Base-by-base conservation (phyloP, 768 basidiomycete genomes). In the Boletus patriciae region DNA sequence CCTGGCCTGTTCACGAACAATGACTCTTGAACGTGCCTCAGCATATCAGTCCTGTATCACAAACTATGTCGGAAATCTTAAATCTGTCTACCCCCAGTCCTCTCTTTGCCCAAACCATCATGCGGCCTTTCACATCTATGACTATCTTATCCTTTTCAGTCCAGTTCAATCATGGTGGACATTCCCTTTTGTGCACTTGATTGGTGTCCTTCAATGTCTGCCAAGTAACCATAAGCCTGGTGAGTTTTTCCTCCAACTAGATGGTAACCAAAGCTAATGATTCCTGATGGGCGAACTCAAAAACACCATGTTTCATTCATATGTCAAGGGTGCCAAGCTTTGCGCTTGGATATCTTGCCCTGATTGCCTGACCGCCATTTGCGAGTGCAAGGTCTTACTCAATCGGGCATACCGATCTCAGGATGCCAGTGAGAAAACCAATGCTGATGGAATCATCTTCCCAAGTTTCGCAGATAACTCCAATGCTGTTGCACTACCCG, bases 121-220 rank as follows among this genome's bases (percentile, higher is more conserved):
- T 51, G 54, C 68, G 2, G 53, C 74, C 2, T 51, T 73, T 23
- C 74, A 70, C 27, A 57, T 75, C 0, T 65, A 62, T 9, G 60
- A 76, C 18, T 77, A 76, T 37, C 56, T 77, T 0, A 7, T 62
- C 0, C 58, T 70, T 1, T 77, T 76, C 55, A 73, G 77, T 4
- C 78, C 78, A 36, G 67, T 73, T 0, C 66, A 72, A 47, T 70
- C 68, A 2, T 71, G 66, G 65, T 70, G 70, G 67, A 53, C 57
- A 4, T 71, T 65, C 34, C 67, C 64, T 6, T 65, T 65, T 25
- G 60, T 70, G n/a, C 40, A 50, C 4, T 34, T 70, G 7, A 70
- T 70, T 33, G 63, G 68, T 0, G 33, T 38, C 1, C 49, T 72
- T 7, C 66, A 70, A 34, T 31, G 40, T 3, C 51, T 70, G 4